Evolutionary conservation across 2,329 filamentous ascomycete genomes (phyloP).

Genomic region (Aspergillus transmontanensis): DNA sequence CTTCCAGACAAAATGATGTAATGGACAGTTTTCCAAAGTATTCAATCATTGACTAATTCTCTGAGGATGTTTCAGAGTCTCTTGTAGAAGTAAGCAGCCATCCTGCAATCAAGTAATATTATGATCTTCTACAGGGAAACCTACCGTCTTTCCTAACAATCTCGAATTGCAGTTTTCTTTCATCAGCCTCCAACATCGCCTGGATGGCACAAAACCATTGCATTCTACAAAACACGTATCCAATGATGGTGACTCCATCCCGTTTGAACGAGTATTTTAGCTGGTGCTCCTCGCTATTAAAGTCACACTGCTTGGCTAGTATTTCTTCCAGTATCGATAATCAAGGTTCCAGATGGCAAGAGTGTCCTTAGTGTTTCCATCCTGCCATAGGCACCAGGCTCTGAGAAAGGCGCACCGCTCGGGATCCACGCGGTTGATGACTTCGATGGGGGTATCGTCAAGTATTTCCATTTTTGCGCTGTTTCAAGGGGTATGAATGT

Average conservation of each 20-base stretch:
- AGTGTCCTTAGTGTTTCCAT: background rate
- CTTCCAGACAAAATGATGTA: rapidly evolving
- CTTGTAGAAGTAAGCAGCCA: background rate
- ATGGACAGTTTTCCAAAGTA: rapidly evolving
- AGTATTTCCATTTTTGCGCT: background rate
- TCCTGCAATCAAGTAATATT: background rate
- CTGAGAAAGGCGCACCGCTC: background rate
- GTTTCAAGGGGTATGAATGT: rapidly evolving
- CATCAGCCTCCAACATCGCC: background rate
- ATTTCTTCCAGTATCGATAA: background rate
- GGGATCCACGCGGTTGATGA: background rate
- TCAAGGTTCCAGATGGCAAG: background rate
- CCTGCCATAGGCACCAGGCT: background rate
- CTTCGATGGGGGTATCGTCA: background rate
- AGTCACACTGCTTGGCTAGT: background rate
- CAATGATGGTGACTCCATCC: rapidly evolving
- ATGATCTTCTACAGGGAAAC: background rate
- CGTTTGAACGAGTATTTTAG: background rate
- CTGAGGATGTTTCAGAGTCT: background rate
- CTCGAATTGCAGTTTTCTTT: rapidly evolving
- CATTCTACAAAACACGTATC: background rate
- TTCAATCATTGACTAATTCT: background rate
- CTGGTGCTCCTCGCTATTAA: rapidly evolving
- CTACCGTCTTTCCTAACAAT: rapidly evolving
- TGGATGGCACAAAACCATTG: background rate